Evolutionary conservation across 106 monocot genomes (phyloP).

Genomic region (Ottelia alismoides): DNA sequence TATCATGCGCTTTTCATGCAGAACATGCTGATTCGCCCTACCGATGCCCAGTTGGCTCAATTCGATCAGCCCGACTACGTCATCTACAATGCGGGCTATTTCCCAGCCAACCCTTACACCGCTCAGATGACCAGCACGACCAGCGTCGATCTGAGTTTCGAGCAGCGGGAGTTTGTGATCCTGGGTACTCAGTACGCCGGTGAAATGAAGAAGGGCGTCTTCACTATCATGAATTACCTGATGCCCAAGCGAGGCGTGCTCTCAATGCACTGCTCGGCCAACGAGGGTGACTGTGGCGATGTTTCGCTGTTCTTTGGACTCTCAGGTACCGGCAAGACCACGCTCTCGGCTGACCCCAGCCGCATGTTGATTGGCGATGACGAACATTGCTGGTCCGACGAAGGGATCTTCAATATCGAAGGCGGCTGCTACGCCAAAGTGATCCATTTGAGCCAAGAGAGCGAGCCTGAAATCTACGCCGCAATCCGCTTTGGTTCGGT

Average conservation of each 20-base stretch:
- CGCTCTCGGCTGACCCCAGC: slow-evolving; percentile 82
- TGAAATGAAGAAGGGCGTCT: slow-evolving; percentile 96
- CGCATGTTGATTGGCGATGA: slow-evolving; percentile 84
- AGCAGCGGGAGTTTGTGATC: slow-evolving; percentile 88
- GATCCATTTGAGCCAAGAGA: slow-evolving; percentile 52
- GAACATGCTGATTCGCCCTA: slow-evolving; percentile 61
- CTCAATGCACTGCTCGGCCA: slow-evolving; percentile 84
- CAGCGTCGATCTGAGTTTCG: slow-evolving; percentile 77
- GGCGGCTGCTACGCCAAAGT: no score
- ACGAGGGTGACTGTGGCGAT: slow-evolving; percentile 53
- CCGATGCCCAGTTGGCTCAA: slow-evolving; percentile 75
- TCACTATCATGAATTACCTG: slow-evolving; percentile 93
- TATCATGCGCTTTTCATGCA: no score
- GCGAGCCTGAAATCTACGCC: slow-evolving; percentile 86
- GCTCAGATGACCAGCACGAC: slow-evolving; percentile 92
- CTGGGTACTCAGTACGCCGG: slow-evolving; percentile 85
- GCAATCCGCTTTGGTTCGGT: slow-evolving; percentile 96
- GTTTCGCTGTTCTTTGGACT: slow-evolving; percentile 89
- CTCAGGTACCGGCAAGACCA: no score
- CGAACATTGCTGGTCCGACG: slow-evolving; percentile 89
- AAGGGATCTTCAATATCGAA: no score
- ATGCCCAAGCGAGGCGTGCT: slow-evolving; percentile 79
- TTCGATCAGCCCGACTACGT: slow-evolving; percentile 89
- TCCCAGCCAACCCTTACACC: slow-evolving; percentile 89
- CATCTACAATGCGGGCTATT: slow-evolving; percentile 91